Conservation (phyloP, 352 stramenopile species). For the Phytophthora capsici region DNA sequence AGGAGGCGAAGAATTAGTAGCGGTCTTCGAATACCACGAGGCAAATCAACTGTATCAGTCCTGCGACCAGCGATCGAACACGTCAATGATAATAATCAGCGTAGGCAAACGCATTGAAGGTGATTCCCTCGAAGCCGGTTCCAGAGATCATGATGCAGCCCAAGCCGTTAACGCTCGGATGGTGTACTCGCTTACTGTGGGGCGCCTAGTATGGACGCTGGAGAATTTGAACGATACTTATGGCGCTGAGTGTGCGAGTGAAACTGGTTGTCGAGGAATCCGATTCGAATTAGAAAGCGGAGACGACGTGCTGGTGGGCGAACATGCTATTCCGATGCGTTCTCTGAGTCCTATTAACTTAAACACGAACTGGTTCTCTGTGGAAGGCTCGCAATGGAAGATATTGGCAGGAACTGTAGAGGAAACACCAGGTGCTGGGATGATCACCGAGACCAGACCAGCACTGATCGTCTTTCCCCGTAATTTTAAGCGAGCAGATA, state of each 20-base stretch:
- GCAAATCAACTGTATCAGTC: too few species aligned
- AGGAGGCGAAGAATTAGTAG: too few species aligned
- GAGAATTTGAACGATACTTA: background rate
- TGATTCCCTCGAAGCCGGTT: too few species aligned
- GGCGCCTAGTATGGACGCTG: background rate
- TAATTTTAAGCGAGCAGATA: constrained; percentile 9
- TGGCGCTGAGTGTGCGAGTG: background rate
- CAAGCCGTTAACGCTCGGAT: too few species aligned
- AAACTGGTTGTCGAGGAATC: background rate
- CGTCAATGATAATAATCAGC: too few species aligned
- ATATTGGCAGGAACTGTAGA: constrained; percentile 13
- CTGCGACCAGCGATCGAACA: too few species aligned
- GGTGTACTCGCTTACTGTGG: too few species aligned
- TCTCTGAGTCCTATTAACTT: constrained; percentile 16
- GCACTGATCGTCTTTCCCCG: constrained; percentile 5
- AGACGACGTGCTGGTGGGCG: constrained; percentile 1
- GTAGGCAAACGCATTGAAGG: too few species aligned
- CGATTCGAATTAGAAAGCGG: background rate
- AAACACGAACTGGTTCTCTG: constrained; percentile 3
- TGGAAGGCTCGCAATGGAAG: constrained; percentile 11
- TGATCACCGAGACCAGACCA: background rate
- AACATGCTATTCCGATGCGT: background rate
- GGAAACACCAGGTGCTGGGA: constrained; percentile 1
- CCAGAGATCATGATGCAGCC: too few species aligned
- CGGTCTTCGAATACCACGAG: too few species aligned